phyloP scores from a whole-genome alignment of 768 basidiomycete species.

The Termitomyces sp. region DNA sequence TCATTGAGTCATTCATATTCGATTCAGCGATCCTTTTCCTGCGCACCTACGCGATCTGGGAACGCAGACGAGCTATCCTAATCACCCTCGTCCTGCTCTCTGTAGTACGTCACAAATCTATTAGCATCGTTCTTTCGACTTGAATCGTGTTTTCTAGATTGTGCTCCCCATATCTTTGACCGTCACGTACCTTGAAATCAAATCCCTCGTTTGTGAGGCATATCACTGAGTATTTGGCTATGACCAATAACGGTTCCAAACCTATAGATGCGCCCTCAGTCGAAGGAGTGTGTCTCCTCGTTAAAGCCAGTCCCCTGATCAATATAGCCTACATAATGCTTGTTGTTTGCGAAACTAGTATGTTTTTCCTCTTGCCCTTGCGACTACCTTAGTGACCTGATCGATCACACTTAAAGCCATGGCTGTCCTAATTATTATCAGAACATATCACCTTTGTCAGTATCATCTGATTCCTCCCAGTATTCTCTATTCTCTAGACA shows the following conservation, averaged over 20 bases:
- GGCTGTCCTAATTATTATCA: constrained; percentile 32
- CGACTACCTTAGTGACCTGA: neutral
- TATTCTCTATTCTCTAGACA: neutral
- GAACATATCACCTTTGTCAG: constrained; percentile 36
- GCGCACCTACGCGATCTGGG: constrained; percentile 44
- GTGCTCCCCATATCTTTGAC: constrained; percentile 27
- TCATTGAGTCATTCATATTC: neutral
- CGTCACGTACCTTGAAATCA: constrained; percentile 29
- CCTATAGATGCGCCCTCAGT: constrained; percentile 1
- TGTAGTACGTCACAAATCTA: constrained; percentile 13
- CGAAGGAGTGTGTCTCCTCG: constrained; percentile 27
- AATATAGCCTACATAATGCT: constrained; percentile 35
- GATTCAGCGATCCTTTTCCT: constrained; percentile 35
- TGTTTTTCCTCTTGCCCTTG: constrained; percentile 7
- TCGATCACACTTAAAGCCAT: constrained; percentile 25
- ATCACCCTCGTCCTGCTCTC: constrained; percentile 26
- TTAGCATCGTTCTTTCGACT: neutral
- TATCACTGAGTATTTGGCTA: neutral
- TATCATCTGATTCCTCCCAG: neutral
- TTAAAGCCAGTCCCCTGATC: constrained; percentile 31
- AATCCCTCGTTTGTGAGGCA: constrained; percentile 29
- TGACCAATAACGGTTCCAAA: neutral
- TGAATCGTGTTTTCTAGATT: constrained; percentile 15
- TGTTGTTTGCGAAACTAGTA: constrained; percentile 37
- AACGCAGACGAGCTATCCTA: constrained; percentile 30